These are phyloP conservation scores for Pseudogymnoascus sp. DNA, from an alignment of 2,329 filamentous ascomycete species.

Conservation along the genomic window DNA sequence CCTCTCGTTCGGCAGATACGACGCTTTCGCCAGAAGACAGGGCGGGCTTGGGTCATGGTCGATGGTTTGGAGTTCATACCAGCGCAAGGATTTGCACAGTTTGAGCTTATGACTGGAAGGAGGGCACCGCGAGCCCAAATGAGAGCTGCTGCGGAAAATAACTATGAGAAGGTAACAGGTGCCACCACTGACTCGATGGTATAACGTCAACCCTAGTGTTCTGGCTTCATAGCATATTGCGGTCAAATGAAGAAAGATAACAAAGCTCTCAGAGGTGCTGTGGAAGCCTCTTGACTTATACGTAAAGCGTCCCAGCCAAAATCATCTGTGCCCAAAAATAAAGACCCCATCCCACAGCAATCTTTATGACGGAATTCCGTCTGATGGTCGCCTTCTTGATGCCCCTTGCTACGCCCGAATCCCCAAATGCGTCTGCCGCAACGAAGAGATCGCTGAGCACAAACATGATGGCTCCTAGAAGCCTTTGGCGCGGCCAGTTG, in stretches of 20 bases:
- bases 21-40: slow-evolving; percentile 37
- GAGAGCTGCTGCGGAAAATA: slow-evolving; percentile 34
- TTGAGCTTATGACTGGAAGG: slow-evolving; percentile 71
- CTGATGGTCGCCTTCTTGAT: background rate
- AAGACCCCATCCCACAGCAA: slow-evolving; percentile 54
- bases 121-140: slow-evolving; percentile 65
- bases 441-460: slow-evolving; percentile 29
- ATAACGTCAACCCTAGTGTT: background rate
- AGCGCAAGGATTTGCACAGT: slow-evolving; percentile 75
- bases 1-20: slow-evolving; percentile 61
- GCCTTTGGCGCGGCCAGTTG: slow-evolving; percentile 17
- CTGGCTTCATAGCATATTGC: background rate
- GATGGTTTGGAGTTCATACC: slow-evolving; percentile 70
- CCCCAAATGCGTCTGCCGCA: slow-evolving; percentile 25
- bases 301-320: slow-evolving; percentile 26
- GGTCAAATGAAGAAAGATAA: slow-evolving; percentile 40
- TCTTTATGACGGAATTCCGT: slow-evolving; percentile 36
- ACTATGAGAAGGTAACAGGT: slow-evolving; percentile 6
- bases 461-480: slow-evolving; percentile 27
- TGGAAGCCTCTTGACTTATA: background rate
- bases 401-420: background rate
- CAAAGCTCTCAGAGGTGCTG: slow-evolving; percentile 55
- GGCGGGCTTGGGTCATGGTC: slow-evolving; percentile 65
- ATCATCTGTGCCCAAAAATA: slow-evolving; percentile 44
- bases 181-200: background rate